Evolutionary conservation across 352 stramenopile genomes (phyloP).

Genomic region (Pythium insidiosum): DNA sequence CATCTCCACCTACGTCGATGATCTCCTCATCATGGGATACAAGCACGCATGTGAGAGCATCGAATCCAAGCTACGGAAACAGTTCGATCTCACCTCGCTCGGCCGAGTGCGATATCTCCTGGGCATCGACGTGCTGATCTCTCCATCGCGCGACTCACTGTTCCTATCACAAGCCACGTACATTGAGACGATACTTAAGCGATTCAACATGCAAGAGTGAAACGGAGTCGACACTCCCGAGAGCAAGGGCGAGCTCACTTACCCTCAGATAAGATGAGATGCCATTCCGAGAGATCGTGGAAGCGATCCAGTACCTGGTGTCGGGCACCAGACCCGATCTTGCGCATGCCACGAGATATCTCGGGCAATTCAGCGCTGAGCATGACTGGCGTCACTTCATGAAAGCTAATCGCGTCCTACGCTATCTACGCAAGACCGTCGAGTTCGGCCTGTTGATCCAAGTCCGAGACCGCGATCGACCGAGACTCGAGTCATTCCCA

Average conservation of each 20-base stretch:
- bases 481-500: constrained; percentile 1
- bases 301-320: constrained; percentile 6
- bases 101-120: constrained; percentile 2
- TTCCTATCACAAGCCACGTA: constrained; percentile 1
- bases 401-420: constrained; percentile 3
- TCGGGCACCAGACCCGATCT: constrained; percentile 15
- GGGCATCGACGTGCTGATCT: constrained; percentile 1
- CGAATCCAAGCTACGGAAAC: background rate
- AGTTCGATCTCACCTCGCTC: background rate
- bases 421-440: constrained; percentile 1
- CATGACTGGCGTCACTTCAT: background rate
- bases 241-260: background rate
- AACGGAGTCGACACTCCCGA: background rate
- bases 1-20: constrained; percentile 2
- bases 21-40: background rate
- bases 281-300: constrained; percentile 3
- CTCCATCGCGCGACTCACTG: background rate
- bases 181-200: background rate
- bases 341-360: constrained; percentile 4
- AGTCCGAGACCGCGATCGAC: background rate
- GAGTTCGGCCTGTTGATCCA: background rate
- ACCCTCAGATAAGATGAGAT: background rate
- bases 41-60: background rate
- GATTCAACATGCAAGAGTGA: constrained; percentile 3
- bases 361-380: constrained; percentile 6